A percentile compares a stretch with the other conserved stretches of the same genome.
Evolutionary conservation across 2,329 filamentous ascomycete genomes (phyloP).

Genomic region (Aspergillus flavus): DNA sequence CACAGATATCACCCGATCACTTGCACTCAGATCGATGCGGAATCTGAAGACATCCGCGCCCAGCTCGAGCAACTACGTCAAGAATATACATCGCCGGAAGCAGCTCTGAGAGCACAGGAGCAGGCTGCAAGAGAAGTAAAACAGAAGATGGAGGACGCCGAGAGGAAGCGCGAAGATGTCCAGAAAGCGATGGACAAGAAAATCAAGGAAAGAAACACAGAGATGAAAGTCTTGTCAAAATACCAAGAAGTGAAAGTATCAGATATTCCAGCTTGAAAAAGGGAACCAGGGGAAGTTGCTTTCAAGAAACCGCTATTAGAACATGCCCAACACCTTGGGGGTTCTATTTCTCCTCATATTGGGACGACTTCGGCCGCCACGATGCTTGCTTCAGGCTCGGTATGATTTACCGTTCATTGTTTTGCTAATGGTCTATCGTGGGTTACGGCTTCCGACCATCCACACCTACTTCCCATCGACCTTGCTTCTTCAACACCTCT

Average conservation of each 20-base stretch:
- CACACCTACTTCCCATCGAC: background rate
- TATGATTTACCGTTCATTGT: background rate
- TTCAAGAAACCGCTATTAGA: background rate
- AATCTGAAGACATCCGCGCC: constrained; percentile 30
- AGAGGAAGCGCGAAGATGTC: constrained; percentile 41
- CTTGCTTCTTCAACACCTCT: background rate
- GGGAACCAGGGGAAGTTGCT: background rate
- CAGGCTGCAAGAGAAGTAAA: constrained; percentile 41
- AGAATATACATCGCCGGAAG: constrained; percentile 39
- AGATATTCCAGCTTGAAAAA: constrained; percentile 18
- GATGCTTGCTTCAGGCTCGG: background rate
- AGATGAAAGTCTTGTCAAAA: constrained; percentile 46
- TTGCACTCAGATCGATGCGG: constrained; percentile 37
- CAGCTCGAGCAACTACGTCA: constrained; percentile 40
- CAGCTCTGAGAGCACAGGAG: constrained; percentile 41
- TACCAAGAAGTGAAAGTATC: constrained; percentile 43
- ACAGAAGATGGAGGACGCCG: constrained; percentile 38
- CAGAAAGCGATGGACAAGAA: constrained; percentile 47
- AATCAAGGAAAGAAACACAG: constrained; percentile 44
- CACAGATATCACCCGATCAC: constrained; percentile 44
- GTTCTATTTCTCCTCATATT: background rate
- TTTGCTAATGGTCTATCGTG: background rate
- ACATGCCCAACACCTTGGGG: background rate
- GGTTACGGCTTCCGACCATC: background rate
- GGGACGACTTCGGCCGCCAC: background rate